phyloP scores from a whole-genome alignment of 2,329 filamentous ascomycete species.

The Aspergillus udagawae region DNA sequence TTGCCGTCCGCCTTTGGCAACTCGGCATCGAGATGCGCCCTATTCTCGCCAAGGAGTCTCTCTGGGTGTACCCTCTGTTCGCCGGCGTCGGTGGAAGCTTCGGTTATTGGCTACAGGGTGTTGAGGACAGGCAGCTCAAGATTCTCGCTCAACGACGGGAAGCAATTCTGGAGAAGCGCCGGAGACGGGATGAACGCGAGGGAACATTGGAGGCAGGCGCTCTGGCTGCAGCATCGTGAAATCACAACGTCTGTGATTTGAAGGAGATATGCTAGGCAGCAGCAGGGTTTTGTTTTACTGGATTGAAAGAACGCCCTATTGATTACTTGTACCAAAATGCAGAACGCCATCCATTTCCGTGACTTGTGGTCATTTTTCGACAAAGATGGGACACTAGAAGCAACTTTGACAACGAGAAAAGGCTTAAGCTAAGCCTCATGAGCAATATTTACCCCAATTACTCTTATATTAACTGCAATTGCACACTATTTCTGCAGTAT shows the following conservation, averaged over 20 bases:
- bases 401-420: neutral
- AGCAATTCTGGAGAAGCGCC: constrained; percentile 81
- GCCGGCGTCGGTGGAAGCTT: constrained; percentile 82
- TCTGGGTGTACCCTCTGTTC: constrained; percentile 92
- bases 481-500: neutral
- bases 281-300: neutral
- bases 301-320: constrained; percentile 1
- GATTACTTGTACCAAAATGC: constrained; percentile 31
- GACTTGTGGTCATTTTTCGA: neutral
- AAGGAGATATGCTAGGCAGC: neutral
- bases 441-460: neutral
- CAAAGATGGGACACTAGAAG: neutral
- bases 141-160: constrained; percentile 76
- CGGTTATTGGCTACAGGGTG: constrained; percentile 93
- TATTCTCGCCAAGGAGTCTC: constrained; percentile 75
- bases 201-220: constrained; percentile 37
- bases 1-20: constrained; percentile 91
- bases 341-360: constrained; percentile 15
- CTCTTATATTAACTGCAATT: neutral
- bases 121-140: constrained; percentile 76
- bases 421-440: neutral
- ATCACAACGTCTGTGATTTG: neutral
- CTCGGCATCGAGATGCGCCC: constrained; percentile 98
- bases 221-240: constrained; percentile 36
- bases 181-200: constrained; percentile 67